A percentile compares a stretch with the other conserved stretches of the same genome.
Evolutionary conservation across 2,329 filamentous ascomycete genomes (phyloP).

Genomic region (Salinomyces thailandicus): DNA sequence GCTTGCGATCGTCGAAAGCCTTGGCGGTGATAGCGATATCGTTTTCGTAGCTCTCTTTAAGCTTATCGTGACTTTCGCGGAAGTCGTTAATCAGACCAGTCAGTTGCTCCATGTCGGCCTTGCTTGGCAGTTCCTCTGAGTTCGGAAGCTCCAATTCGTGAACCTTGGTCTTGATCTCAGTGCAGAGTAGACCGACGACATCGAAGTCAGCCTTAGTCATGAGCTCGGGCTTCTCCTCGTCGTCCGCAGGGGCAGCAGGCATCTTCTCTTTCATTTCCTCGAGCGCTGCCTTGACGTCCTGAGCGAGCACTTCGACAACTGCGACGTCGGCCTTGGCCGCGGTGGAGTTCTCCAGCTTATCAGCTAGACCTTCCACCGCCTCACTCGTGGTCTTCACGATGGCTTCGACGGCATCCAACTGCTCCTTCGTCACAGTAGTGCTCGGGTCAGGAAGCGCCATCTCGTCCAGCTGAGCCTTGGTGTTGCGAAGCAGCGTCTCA

Average conservation of each 20-base stretch:
- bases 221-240: conserved; percentile 40
- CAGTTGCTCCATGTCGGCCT: conserved; percentile 63
- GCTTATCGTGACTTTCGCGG: conserved; percentile 50
- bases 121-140: conserved; percentile 59
- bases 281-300: conserved; percentile 63
- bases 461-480: conserved; percentile 79
- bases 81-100: conserved; percentile 40
- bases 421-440: conserved; percentile 53
- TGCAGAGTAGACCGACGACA: conserved; percentile 64
- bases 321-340: conserved; percentile 71
- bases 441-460: conserved; percentile 56
- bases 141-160: conserved; percentile 64
- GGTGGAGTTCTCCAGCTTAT: conserved; percentile 55
- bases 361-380: conserved; percentile 53
- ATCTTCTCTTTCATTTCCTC: conserved; percentile 50
- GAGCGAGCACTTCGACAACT: conserved; percentile 65
- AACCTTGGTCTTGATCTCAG: conserved; percentile 73
- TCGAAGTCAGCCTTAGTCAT: conserved; percentile 76
- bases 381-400: conserved; percentile 68
- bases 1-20: conserved; percentile 72
- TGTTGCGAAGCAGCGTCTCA: conserved; percentile 80
- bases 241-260: conserved; percentile 35
- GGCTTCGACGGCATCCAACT: conserved; percentile 52
- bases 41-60: conserved; percentile 62
- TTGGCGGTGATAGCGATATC: conserved; percentile 66